A percentile compares a stretch with the other conserved stretches of the same genome.
These are phyloP conservation scores for Saccharomycopsis lassenensis DNA, from an alignment of 805 yeast species.

Conservation along the genomic window DNA sequence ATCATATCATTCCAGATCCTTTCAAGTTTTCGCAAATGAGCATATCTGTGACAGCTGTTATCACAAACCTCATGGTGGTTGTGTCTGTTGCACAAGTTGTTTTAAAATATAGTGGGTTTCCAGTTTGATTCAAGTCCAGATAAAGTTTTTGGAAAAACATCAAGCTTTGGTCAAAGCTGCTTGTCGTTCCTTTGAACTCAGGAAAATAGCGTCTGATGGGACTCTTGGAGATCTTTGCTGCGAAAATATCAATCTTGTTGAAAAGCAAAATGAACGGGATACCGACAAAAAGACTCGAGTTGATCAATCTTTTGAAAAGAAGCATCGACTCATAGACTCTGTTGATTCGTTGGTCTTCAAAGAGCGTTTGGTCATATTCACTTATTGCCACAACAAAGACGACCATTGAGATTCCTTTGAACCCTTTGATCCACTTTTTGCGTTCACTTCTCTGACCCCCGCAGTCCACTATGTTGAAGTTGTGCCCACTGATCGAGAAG, in stretches of 20 bases:
- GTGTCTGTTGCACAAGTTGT: slow-evolving; percentile 95
- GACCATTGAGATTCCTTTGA: slow-evolving; percentile 81
- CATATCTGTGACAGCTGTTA: slow-evolving; percentile 88
- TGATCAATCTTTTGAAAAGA: slow-evolving; percentile 73
- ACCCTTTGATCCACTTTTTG: slow-evolving; percentile 92
- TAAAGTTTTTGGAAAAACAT: slow-evolving; percentile 63
- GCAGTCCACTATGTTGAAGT: slow-evolving; percentile 79
- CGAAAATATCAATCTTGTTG: slow-evolving; percentile 79
- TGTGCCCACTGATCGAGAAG: slow-evolving; percentile 55
- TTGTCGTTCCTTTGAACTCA: slow-evolving; percentile 56
- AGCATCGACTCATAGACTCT: slow-evolving; percentile 85
- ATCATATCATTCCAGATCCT: slow-evolving; percentile 67
- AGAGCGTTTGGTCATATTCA: slow-evolving; percentile 85
- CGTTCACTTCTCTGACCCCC: slow-evolving; percentile 97
- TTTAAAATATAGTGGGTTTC: slow-evolving; percentile 74
- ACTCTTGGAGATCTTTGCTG: slow-evolving; percentile 51
- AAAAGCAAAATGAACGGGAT: slow-evolving; percentile 85
- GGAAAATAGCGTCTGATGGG: slow-evolving; percentile 71
- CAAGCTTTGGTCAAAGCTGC: slow-evolving; percentile 54
- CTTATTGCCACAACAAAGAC: slow-evolving; percentile 80
- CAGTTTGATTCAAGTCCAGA: slow-evolving; percentile 47
- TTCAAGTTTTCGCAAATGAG: slow-evolving; percentile 73
- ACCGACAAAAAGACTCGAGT: slow-evolving; percentile 71
- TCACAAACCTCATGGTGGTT: slow-evolving; percentile 75
- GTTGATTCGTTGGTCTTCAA: slow-evolving; percentile 82